These are phyloP conservation scores for Kernera saxatilis DNA, from an alignment of 345 rosid species.

Conservation along the genomic window DNA sequence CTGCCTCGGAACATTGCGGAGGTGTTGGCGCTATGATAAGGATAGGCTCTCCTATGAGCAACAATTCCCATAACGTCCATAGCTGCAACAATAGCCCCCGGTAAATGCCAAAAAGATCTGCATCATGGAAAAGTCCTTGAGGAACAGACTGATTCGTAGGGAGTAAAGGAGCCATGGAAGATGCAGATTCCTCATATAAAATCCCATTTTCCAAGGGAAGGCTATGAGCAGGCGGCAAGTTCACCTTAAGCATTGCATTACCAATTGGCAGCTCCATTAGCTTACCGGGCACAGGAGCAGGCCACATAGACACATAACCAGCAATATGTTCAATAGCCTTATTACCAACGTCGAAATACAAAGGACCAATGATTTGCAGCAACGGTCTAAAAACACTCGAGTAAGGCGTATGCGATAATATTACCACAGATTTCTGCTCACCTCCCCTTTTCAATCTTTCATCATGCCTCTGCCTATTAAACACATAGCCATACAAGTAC, in stretches of 20 bases:
- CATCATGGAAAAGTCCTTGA: constrained; percentile 94
- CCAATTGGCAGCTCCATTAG: constrained; percentile 95
- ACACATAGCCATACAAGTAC: constrained; percentile 85
- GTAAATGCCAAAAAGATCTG: constrained; percentile 82
- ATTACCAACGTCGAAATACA: constrained; percentile 77
- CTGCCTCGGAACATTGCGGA: constrained; percentile 95
- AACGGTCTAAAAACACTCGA: constrained; percentile 84
- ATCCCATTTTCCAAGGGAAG: constrained; percentile 66
- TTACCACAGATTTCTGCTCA: constrained; percentile 92
- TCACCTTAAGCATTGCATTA: constrained; percentile 79
- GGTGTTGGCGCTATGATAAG: constrained; percentile 95
- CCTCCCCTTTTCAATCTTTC: constrained; percentile 96
- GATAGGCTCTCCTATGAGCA: constrained; percentile 89
- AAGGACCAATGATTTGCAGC: constrained; percentile 94
- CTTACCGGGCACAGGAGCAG: constrained; percentile 78
- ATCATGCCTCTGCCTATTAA: constrained; percentile 93
- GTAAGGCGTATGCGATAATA: constrained; percentile 74
- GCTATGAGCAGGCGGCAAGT: constrained; percentile 86
- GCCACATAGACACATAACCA: constrained; percentile 87
- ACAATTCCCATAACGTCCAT: constrained; percentile 91
- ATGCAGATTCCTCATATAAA: constrained; percentile 62
- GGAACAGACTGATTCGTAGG: constrained; percentile 90
- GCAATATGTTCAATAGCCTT: constrained; percentile 85
- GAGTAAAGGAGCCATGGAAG: constrained; percentile 89
- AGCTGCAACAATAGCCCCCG: constrained; percentile 81